Percentiles rank a stretch among this genome's conserved stretches.
Evolutionary conservation across 2,329 filamentous ascomycete species (phyloP).

Genomic region (Rosellinia necatrix): DNA sequence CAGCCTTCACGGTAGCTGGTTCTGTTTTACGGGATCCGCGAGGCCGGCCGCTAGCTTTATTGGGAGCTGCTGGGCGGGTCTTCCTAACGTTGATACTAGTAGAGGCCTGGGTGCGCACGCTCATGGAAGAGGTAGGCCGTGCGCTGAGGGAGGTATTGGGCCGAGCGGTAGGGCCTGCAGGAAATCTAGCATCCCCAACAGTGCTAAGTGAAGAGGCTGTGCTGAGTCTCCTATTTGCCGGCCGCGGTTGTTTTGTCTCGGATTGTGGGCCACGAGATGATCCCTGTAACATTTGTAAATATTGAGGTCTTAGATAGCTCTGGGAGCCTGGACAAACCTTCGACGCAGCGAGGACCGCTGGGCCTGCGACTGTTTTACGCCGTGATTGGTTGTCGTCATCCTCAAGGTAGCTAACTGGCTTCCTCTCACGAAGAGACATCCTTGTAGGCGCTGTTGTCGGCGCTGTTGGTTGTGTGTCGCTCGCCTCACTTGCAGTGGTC

Average conservation of each 20-base stretch:
- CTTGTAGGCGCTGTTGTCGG: slow-evolving; percentile 58
- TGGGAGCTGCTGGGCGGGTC: slow-evolving; percentile 55
- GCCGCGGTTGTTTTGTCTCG: slow-evolving; percentile 37
- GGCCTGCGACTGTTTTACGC: slow-evolving; percentile 64
- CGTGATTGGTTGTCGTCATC: slow-evolving; percentile 57
- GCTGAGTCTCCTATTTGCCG: slow-evolving; percentile 55
- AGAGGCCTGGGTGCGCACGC: slow-evolving; percentile 44
- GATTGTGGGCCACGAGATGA: slow-evolving; percentile 40
- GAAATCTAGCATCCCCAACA: slow-evolving; percentile 28
- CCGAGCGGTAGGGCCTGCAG: slow-evolving; percentile 32
- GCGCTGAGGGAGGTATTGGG: slow-evolving; percentile 49
- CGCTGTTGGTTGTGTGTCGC: too few relatives aligned
- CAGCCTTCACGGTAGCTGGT: slow-evolving; percentile 23
- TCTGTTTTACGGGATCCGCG: slow-evolving; percentile 46
- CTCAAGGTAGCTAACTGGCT: slow-evolving; percentile 58
- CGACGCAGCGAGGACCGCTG: slow-evolving; percentile 51
- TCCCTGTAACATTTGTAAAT: slow-evolving; percentile 39
- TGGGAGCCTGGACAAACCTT: slow-evolving; percentile 43
- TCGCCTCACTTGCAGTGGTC: slow-evolving; percentile 43
- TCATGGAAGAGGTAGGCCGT: slow-evolving; percentile 50
- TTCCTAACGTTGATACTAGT: slow-evolving; percentile 61
- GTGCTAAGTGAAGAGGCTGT: slow-evolving; percentile 47
- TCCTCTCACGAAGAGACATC: slow-evolving; percentile 76
- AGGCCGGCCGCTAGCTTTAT: slow-evolving; percentile 47
- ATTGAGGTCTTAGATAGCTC: neutral